Percentiles rank a stretch among this genome's conserved stretches.
phyloP scores from a whole-genome alignment of 1,284 basidiomycete species.

The Cutaneotrichosporon cavernicola region DNA sequence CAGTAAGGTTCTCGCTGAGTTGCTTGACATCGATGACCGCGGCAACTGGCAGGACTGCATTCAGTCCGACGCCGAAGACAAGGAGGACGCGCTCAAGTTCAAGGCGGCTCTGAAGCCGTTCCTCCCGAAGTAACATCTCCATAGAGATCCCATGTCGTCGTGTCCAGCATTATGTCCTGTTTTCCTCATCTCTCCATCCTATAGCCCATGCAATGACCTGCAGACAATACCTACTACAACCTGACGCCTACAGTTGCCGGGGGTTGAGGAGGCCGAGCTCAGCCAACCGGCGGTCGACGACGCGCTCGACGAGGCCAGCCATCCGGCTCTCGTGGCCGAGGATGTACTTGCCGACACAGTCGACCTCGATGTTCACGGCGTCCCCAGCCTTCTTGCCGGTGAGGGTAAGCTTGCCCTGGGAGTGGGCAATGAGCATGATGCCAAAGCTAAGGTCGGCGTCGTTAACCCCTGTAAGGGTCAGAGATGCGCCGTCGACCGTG shows the following conservation, averaged over 20 bases:
- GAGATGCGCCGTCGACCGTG: slow-evolving; percentile 88
- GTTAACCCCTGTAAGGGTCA: slow-evolving; percentile 84
- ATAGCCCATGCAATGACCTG: slow-evolving; percentile 10
- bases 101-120: slow-evolving; percentile 75
- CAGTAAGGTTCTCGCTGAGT: slow-evolving; percentile 72
- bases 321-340: slow-evolving; percentile 64
- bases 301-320: slow-evolving; percentile 64
- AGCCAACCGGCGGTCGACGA: slow-evolving; percentile 58
- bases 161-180: not conserved
- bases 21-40: slow-evolving; percentile 71
- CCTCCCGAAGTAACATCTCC: slow-evolving; percentile 36
- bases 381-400: slow-evolving; percentile 71
- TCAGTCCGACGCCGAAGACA: slow-evolving; percentile 76
- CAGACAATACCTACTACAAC: slow-evolving; percentile 10
- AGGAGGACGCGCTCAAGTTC: slow-evolving; percentile 72
- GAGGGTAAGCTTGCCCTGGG: slow-evolving; percentile 83
- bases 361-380: slow-evolving; percentile 85
- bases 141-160: too few species aligned
- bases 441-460: slow-evolving; percentile 68
- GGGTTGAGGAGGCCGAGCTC: slow-evolving; percentile 22
- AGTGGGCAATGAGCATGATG: slow-evolving; percentile 94
- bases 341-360: slow-evolving; percentile 60
- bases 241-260: slow-evolving; percentile 5
- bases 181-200: not conserved
- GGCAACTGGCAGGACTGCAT: slow-evolving; percentile 87